Base-by-base conservation (phyloP, 345 rosid genomes). In the Citrus hindsii region DNA sequence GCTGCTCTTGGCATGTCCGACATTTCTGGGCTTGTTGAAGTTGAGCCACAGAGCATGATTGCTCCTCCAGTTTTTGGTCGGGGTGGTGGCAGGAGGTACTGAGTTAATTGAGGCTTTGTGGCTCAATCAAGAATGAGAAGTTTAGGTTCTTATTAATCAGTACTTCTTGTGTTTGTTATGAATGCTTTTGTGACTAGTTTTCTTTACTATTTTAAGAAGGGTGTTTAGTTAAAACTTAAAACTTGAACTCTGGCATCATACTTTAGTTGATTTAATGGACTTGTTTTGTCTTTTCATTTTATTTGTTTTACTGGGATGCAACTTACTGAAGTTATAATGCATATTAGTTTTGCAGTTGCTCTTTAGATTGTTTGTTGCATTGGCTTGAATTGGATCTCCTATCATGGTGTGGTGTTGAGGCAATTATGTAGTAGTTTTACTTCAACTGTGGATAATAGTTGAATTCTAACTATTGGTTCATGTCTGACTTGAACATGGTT, bases 1-100 rank as follows among this genome's bases (percentile, higher is more conserved):
- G 87, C 92, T 72, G 83, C 92, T 66, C 94, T 92, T 46, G 97
- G 97, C 22, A 91, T 92, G 95, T 68, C 86, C 25, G 94, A 92
- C 7, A 51, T 86, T 61, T 85, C 91, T 3, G 94, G 95, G n/a
- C 69, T 91, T 28, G 87, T 87, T 24, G 74, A 75, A 76, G 91
- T 84, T 4, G 95, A 91, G 60, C 91, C 92, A 1, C 88, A 85
- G 73, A 59, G 88, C 14, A 38, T 77, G 33, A 60, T 77, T 9
- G 76, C 86, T n/a, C 77, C 85, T 55, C 78, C 61, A 61, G 46
- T 35, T 58, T 87, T 79, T 6, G 87, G 86, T 30, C 83, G 91
- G 56, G 83, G 83, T 32, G 77, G 63, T 46, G 28, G 76, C 35
- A 80, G 82, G 82, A 84, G 89, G 77, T 84, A 38, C 72, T 83